Percentiles rank a stretch among this genome's conserved stretches.
Conservation (phyloP, 1,284 basidiomycete genomes). For the Amylostereum areolatum region DNA sequence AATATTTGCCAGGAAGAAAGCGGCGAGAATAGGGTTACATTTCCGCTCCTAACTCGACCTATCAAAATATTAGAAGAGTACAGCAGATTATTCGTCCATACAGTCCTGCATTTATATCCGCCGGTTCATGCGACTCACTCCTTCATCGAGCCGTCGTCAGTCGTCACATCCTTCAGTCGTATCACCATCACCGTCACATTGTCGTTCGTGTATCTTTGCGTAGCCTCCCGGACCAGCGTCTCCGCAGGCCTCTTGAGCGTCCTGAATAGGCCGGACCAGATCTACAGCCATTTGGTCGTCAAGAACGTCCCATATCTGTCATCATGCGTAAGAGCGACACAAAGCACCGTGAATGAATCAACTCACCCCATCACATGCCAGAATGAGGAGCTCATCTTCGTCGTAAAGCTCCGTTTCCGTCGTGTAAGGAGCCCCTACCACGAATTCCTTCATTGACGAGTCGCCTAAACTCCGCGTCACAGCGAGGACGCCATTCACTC, state of each 20-base stretch:
- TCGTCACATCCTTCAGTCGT: conserved; percentile 51
- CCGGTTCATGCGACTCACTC: no score
- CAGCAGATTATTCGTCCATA: no score
- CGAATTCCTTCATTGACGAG: conserved; percentile 99
- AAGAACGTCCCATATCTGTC: conserved; percentile 93
- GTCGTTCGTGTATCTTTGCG: conserved; percentile 85
- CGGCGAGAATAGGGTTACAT: no score
- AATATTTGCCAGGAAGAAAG: no score
- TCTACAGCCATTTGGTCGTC: conserved; percentile 92
- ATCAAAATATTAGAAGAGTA: no score
- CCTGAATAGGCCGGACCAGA: conserved; percentile 66
- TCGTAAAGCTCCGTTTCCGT: conserved; percentile 91
- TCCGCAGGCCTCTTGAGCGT: conserved; percentile 84
- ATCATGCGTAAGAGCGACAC: background rate
- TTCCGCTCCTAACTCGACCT: no score
- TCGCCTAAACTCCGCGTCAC: conserved; percentile 97
- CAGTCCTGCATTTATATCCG: no score
- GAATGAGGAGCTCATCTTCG: conserved; percentile 91
- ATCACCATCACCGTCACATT: conserved; percentile 83
- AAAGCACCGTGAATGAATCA: conserved; percentile 1
- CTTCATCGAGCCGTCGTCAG: background rate
- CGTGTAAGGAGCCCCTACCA: conserved; percentile 96
- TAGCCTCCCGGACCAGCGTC: conserved; percentile 79
- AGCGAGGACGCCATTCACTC: conserved; percentile 95
- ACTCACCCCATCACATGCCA: conserved; percentile 96